Evolutionary conservation across 2,329 filamentous ascomycete genomes (phyloP).

Genomic region (Pseudocercospora musae): DNA sequence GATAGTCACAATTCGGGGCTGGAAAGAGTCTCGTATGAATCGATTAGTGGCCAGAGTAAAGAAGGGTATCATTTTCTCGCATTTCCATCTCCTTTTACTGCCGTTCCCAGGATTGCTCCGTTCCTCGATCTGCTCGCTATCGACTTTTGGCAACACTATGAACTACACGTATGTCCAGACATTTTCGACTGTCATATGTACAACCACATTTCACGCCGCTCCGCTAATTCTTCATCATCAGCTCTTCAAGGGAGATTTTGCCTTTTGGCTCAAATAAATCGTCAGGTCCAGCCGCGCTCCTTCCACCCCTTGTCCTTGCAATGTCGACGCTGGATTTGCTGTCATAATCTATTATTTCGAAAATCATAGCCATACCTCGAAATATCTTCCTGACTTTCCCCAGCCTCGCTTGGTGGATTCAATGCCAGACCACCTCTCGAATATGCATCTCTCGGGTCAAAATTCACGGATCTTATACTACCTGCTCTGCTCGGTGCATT

Average conservation of each 20-base stretch:
- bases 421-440: conserved; percentile 11
- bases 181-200: neutral
- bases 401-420: conserved; percentile 22
- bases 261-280: no score
- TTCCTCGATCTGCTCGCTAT: neutral
- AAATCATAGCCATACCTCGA: neutral
- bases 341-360: neutral
- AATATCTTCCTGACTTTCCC: conserved; percentile 15
- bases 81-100: neutral
- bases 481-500: conserved; percentile 6
- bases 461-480: conserved; percentile 14
- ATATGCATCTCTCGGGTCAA: conserved; percentile 11
- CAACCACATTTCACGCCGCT: neutral
- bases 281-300: neutral
- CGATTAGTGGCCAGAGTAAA: neutral
- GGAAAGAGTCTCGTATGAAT: neutral
- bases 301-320: neutral
- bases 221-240: no score
- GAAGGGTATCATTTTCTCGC: neutral
- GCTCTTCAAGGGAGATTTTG: no score
- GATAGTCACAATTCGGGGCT: neutral
- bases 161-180: neutral
- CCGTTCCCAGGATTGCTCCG: neutral
- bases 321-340: neutral
- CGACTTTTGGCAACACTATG: neutral